Base-by-base conservation (phyloP, 257 asterid species). In the Nyctanthes arbortristis region DNA sequence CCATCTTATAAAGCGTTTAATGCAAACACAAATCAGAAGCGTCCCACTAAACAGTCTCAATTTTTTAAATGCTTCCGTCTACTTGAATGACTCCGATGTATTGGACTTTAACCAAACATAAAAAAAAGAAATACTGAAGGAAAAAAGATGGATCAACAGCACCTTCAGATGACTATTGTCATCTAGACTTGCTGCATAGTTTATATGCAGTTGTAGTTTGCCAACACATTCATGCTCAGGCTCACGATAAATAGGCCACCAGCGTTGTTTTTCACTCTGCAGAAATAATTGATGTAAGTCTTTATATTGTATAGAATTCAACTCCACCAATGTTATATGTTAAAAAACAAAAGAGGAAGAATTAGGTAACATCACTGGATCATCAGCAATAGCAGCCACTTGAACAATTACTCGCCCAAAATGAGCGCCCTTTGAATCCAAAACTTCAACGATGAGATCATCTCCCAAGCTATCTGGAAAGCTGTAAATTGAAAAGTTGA, bases 401-500 rank as follows among this genome's bases (percentile, higher is more conserved):
- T 83, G 85, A 58, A 85, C 88, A 69, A 80, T 78, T 13, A 83
- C 85, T 62, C 84, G 88, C 3, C 88, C 88, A 63, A 65, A 80
- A 33, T 77, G 85, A 47, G 75, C 78, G 47, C 88, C 88, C 39
- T 66, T 75, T 67, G 88, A 83, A 78, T 83, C 85, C 71, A 58
- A 71, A 60, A 83, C 80, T 72, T 83, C 88, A 36, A 83, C 66
- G 28, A 83, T 61, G 31, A 83, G 75, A 69, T 83, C 88, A 63
- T 83, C 88, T 58, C 85, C 88, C 33, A 77, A 72, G 54, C 85
- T 76, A 75, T 83, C 88, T 63, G 88, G 88, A 72, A 83, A 83
- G 72, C 88, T 83, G 88, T 75, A 66, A n/a, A n/a, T n/a, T n/a
- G n/a, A n/a, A n/a, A n/a, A n/a, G n/a, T n/a, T n/a, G n/a, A n/a